Evolutionary conservation across 306 rosid species (phyloP), one percentile per base, ranked within the genome.

Genomic region (Lotus japonicus): DNA sequence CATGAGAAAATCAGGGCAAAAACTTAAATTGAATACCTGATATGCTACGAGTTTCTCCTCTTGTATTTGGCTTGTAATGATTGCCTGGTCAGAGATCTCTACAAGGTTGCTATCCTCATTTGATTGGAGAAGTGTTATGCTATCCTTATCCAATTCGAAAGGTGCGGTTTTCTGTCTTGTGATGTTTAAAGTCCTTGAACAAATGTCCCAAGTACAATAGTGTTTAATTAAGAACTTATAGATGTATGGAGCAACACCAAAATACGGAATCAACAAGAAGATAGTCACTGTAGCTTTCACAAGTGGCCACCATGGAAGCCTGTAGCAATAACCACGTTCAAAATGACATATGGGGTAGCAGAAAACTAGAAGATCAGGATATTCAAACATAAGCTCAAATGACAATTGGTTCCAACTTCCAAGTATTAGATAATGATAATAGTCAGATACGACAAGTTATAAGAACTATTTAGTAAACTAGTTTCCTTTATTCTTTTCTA

Each of bases 241-340:
- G 60, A 71, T 33, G 66, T 45, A 83, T 28, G 77, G 68, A 6
- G 86, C 88, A 65, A 76, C 85, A 13, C 81, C 70, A 69, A 83
- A 77, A 71, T 72, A 83, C 15, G 86, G 90, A 65, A 81, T 41
- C 64, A 79, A 80, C 67, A 85, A 61, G 9, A 88, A 35, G 72
- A 88, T 15, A 10, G 86, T 85, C 46, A 72, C 71, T 9, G 72
- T 45, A 49, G 86, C 86, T 77, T 81, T 88, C 33, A 70, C 52
- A 60, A 83, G 76, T 65, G 86, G 73, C 94, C 90, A 85, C 57
- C 84, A 75, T 3, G 84, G 83, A 51, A 71, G 71, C 84, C 94
- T 88, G 88, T 41, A 77, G 79, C 10, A 54, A 39, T 35, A 69
- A 49, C 17, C 28, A 73, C 42, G 48, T 46, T 41, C 39, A 50